A percentile compares a stretch with the other conserved stretches of the same genome.
phyloP scores from a whole-genome alignment of 2,329 filamentous ascomycete genomes.

The Coniochaeta pulveracea region DNA sequence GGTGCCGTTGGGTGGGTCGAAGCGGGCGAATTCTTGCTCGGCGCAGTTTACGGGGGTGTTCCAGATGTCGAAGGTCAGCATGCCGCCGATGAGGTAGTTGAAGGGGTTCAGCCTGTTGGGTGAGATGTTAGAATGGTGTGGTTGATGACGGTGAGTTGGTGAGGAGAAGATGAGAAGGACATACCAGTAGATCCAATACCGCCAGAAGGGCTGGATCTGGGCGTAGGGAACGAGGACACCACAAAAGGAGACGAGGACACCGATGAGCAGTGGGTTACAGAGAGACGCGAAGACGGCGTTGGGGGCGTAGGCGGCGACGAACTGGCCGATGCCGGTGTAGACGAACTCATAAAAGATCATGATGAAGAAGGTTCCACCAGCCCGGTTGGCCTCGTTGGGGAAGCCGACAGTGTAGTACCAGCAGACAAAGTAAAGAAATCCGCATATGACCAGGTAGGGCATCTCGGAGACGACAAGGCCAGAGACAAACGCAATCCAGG shows the following conservation, averaged over 20 bases:
- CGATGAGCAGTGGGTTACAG: slow-evolving; percentile 43
- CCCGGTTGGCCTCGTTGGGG: slow-evolving; percentile 26
- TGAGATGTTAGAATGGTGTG: too few species aligned
- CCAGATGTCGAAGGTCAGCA: slow-evolving; percentile 41
- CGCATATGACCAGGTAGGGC: slow-evolving; percentile 31
- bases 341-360: slow-evolving; percentile 50
- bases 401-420: slow-evolving; percentile 51
- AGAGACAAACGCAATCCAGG: slow-evolving; percentile 46
- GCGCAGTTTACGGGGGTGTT: slow-evolving; percentile 32
- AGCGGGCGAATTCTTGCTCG: slow-evolving; percentile 35
- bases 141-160: too few species aligned
- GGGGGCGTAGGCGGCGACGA: slow-evolving; percentile 50
- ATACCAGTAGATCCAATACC: slow-evolving; percentile 50
- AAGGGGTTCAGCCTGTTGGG: slow-evolving; percentile 50
- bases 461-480: slow-evolving; percentile 37
- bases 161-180: too few species aligned
- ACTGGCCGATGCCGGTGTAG: slow-evolving; percentile 50
- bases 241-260: slow-evolving; percentile 57
- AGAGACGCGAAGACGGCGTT: slow-evolving; percentile 49
- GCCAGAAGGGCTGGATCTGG: slow-evolving; percentile 56
- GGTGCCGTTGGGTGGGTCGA: slow-evolving; percentile 35
- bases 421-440: slow-evolving; percentile 35
- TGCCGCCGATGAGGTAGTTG: slow-evolving; percentile 46
- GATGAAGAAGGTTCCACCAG: slow-evolving; percentile 40
- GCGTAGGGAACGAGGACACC: slow-evolving; percentile 61